phyloP scores from a whole-genome alignment of 2,329 filamentous ascomycete genomes.

The Orbilia ellipsospora region DNA sequence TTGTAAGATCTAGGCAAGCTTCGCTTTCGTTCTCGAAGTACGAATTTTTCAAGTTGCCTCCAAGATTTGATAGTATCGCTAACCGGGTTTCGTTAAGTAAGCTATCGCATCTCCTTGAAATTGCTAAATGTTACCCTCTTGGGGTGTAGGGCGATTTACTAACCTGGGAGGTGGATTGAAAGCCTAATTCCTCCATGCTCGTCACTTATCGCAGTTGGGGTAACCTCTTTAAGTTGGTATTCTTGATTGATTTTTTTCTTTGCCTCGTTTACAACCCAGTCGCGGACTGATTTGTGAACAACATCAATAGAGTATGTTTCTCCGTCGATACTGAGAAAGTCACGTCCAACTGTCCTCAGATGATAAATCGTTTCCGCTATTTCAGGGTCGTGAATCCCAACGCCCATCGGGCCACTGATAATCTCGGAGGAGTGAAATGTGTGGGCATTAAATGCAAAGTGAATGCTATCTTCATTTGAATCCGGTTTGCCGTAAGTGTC shows the following conservation, averaged over 20 bases:
- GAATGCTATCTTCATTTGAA: background rate
- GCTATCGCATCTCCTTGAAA: no score
- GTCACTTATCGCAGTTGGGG: background rate
- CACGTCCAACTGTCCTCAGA: constrained; percentile 16
- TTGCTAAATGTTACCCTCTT: no score
- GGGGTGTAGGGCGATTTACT: no score
- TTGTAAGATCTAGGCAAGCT: no score
- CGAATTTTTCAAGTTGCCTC: no score
- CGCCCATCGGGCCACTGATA: no score
- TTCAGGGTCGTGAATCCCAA: constrained; percentile 10
- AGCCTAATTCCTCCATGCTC: background rate
- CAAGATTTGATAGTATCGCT: no score
- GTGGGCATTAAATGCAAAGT: background rate
- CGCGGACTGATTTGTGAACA: constrained; percentile 26
- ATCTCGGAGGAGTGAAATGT: no score
- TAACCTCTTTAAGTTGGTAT: background rate
- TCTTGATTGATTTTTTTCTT: background rate
- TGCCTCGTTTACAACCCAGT: constrained; percentile 33
- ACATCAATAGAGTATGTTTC: constrained; percentile 9
- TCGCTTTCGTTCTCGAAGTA: no score
- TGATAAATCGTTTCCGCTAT: constrained; percentile 35
- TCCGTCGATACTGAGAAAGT: constrained; percentile 22
- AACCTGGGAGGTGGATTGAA: no score
- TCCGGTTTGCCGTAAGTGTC: background rate
- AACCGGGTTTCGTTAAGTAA: no score